phyloP scores from a whole-genome alignment of 2,329 filamentous ascomycete species.

The Phyllosticta ampelicida region DNA sequence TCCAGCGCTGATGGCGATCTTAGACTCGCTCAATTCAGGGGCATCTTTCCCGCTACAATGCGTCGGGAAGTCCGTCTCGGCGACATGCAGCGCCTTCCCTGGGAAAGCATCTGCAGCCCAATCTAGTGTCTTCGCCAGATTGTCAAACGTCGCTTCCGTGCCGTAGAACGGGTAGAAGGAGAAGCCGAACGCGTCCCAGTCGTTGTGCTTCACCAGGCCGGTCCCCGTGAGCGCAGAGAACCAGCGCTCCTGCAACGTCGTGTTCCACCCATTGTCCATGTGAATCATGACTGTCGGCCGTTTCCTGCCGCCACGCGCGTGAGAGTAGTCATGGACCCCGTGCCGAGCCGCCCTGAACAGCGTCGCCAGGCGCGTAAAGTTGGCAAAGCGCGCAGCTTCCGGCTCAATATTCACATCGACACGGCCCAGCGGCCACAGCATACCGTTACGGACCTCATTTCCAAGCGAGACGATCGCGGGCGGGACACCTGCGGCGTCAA shows the following conservation, averaged over 20 bases:
- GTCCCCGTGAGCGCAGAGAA: conserved; percentile 37
- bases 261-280: conserved; percentile 64
- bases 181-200: conserved; percentile 63
- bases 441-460: conserved; percentile 59
- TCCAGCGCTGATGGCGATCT: conserved; percentile 53
- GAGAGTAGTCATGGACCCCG: conserved; percentile 52
- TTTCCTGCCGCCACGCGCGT: conserved; percentile 27
- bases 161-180: conserved; percentile 66
- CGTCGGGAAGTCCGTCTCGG: conserved; percentile 60
- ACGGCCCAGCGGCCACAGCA: conserved; percentile 54
- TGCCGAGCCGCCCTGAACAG: conserved; percentile 53
- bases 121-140: conserved; percentile 44
- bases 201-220: conserved; percentile 39
- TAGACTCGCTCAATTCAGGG: conserved; percentile 40
- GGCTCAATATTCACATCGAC: conserved; percentile 32
- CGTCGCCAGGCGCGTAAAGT: conserved; percentile 47
- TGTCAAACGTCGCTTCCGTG: conserved; percentile 45
- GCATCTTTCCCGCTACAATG: conserved; percentile 43
- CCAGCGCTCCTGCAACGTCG: conserved; percentile 54
- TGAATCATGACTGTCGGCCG: conserved; percentile 63
- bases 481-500: conserved; percentile 44
- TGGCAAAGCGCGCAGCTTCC: conserved; percentile 30
- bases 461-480: conserved; percentile 58
- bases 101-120: conserved; percentile 50
- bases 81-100: conserved; percentile 55